A percentile compares a stretch with the other conserved stretches of the same genome.
These are phyloP conservation scores for Rasamsonia emersonii DNA, from an alignment of 2,329 filamentous ascomycete genomes.

Conservation along the genomic window DNA sequence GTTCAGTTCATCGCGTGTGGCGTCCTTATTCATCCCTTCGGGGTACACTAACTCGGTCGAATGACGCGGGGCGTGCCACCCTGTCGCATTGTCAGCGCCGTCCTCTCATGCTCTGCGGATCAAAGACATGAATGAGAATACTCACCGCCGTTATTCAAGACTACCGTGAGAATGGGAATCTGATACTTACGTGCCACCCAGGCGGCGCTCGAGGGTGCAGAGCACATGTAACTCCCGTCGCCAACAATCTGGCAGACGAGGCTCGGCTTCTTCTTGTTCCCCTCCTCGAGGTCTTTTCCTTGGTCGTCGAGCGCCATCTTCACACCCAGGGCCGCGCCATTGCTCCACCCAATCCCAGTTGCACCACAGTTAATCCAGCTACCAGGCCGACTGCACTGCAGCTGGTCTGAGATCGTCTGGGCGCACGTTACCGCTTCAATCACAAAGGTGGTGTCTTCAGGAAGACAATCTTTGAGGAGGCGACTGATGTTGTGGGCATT, in stretches of 20 bases:
- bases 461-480: slow-evolving; percentile 4
- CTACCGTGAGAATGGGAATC: slow-evolving; percentile 6
- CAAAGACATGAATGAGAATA: not conserved
- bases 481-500: slow-evolving; percentile 3
- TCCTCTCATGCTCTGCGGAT: not conserved
- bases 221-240: slow-evolving; percentile 7
- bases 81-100: not conserved
- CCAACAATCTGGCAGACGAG: slow-evolving; percentile 6
- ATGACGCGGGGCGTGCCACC: slow-evolving; percentile 5
- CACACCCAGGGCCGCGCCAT: slow-evolving; percentile 3
- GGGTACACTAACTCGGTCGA: slow-evolving; percentile 5
- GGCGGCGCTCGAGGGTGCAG: slow-evolving; percentile 1
- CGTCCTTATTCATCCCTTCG: slow-evolving; percentile 4
- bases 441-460: slow-evolving; percentile 6
- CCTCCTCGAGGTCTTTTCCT: too few species aligned
- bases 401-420: slow-evolving; percentile 3
- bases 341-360: slow-evolving; percentile 4
- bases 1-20: too few species aligned
- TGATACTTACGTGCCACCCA: slow-evolving; percentile 5
- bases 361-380: slow-evolving; percentile 5
- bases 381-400: slow-evolving; percentile 1
- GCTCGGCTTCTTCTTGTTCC: slow-evolving; percentile 3
- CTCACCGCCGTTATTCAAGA: slow-evolving; percentile 6
- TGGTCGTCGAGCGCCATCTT: slow-evolving; percentile 3
- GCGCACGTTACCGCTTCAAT: slow-evolving; percentile 5